These are phyloP conservation scores for Ganoderma sinense DNA, from an alignment of 1,284 basidiomycete genomes.

Conservation along the genomic window DNA sequence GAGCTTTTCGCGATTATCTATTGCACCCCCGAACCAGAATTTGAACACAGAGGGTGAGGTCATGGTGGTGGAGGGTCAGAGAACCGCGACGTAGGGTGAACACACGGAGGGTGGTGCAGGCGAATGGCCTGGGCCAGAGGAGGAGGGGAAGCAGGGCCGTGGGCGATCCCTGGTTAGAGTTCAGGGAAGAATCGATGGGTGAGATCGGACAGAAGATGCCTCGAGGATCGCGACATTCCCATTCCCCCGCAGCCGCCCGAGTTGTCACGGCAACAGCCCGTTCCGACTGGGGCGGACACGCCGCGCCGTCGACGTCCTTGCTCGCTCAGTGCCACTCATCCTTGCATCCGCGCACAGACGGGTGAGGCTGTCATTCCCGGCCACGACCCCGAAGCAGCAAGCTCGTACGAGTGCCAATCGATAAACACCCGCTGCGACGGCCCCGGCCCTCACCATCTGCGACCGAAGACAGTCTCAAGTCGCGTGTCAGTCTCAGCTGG, in stretches of 20 bases:
- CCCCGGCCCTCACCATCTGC: background rate
- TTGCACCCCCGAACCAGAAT: background rate
- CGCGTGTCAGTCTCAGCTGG: background rate
- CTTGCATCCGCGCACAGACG: background rate
- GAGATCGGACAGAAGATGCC: constrained; percentile 20
- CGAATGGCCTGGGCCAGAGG: background rate
- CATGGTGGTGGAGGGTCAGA: background rate
- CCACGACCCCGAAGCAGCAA: background rate
- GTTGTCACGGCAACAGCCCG: constrained; percentile 24
- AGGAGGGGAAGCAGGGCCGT: too few relatives aligned
- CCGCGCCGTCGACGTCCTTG: background rate
- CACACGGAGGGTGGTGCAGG: background rate
- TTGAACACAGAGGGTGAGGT: background rate
- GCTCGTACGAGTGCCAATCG: constrained; percentile 1
- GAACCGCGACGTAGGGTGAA: background rate
- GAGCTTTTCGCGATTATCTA: background rate
- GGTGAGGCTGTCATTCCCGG: background rate
- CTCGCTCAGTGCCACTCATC: too few relatives aligned
- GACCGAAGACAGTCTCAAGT: background rate
- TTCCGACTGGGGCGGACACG: constrained; percentile 8
- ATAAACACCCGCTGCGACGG: background rate
- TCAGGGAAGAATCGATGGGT: constrained; percentile 20
- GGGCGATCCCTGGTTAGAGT: constrained; percentile 15
- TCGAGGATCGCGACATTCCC: constrained; percentile 17
- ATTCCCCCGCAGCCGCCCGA: constrained; percentile 8